phyloP scores from a whole-genome alignment of 208 protist genomes.

The Leishmania braziliensis region DNA sequence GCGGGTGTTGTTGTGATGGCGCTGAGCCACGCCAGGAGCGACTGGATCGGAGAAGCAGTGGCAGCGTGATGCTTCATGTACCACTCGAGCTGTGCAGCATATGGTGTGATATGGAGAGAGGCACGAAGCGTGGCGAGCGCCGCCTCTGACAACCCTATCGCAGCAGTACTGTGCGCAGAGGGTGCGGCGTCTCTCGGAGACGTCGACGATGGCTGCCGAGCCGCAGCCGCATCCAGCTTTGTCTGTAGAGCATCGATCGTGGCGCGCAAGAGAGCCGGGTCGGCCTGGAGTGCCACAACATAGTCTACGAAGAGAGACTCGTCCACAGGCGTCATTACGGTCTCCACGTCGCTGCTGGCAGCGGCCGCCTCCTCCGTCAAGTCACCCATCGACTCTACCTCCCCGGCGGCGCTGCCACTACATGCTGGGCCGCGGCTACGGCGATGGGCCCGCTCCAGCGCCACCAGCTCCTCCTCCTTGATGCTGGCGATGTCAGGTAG shows the following conservation, averaged over 20 bases:
- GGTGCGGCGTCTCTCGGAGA: neutral
- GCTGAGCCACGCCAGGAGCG: conserved; percentile 69
- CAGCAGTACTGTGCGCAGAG: neutral
- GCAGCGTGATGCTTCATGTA: conserved; percentile 29
- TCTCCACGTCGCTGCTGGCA: conserved; percentile 31
- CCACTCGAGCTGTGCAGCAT: conserved; percentile 26
- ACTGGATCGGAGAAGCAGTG: conserved; percentile 18
- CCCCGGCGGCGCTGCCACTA: conserved; percentile 5
- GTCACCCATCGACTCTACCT: neutral
- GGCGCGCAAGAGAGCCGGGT: conserved; percentile 41
- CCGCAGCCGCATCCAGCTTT: conserved; percentile 3
- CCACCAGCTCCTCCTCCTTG: conserved; percentile 46
- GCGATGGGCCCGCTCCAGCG: conserved; percentile 34
- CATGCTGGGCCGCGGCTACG: conserved; percentile 18
- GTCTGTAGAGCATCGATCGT: conserved; percentile 34
- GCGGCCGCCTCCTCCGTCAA: conserved; percentile 10
- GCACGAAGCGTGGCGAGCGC: conserved; percentile 10
- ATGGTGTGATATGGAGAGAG: conserved; percentile 8
- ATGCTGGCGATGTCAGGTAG: conserved; percentile 48
- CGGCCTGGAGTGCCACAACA: conserved; percentile 53
- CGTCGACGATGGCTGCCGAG: neutral
- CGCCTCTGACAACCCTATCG: neutral
- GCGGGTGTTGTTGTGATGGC: conserved; percentile 53
- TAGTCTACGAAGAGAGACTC: conserved; percentile 72
- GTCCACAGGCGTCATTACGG: conserved; percentile 57